These are phyloP conservation scores for Auxenochlorella protothecoides DNA, from an alignment of 139 green algal genomes.

Conservation along the genomic window DNA sequence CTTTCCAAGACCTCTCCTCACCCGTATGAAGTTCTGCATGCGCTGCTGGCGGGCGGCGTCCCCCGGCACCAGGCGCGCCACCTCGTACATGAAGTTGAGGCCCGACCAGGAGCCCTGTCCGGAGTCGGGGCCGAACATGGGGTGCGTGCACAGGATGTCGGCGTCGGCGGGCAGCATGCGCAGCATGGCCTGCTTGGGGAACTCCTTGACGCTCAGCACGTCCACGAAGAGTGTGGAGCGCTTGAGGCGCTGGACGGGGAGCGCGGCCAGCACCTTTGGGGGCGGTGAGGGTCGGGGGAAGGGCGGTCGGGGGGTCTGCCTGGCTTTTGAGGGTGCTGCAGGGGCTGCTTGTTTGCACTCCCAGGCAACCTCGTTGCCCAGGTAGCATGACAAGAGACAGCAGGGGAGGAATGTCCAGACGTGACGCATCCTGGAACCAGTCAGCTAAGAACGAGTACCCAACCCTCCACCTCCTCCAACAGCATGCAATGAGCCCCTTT, in stretches of 20 bases:
- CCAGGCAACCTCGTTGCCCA: too few relatives aligned
- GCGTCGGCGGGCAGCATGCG: slow-evolving; percentile 54
- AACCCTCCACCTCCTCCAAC: too few relatives aligned
- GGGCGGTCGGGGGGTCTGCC: too few relatives aligned
- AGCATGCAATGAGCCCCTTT: too few relatives aligned
- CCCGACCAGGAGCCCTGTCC: slow-evolving; percentile 72
- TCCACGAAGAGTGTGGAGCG: slow-evolving; percentile 95
- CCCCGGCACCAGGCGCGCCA: slow-evolving; percentile 48
- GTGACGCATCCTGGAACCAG: too few relatives aligned
- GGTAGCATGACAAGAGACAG: background rate
- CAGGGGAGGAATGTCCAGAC: background rate
- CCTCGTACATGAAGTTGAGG: slow-evolving; percentile 85
- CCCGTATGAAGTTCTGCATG: slow-evolving; percentile 23
- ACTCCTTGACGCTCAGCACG: slow-evolving; percentile 96
- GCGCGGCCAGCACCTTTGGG: slow-evolving; percentile 40
- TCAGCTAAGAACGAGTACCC: too few relatives aligned
- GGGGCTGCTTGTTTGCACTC: too few relatives aligned
- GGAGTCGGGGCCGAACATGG: slow-evolving; percentile 98
- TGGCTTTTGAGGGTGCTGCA: too few relatives aligned
- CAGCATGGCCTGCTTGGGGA: slow-evolving; percentile 88
- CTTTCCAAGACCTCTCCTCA: background rate
- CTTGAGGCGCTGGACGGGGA: slow-evolving; percentile 83
- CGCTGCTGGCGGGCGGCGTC: slow-evolving; percentile 16
- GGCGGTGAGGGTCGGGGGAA: background rate
- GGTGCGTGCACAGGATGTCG: slow-evolving; percentile 98